phyloP scores from a whole-genome alignment of 257 asterid genomes.

The Penstemon barbatus region DNA sequence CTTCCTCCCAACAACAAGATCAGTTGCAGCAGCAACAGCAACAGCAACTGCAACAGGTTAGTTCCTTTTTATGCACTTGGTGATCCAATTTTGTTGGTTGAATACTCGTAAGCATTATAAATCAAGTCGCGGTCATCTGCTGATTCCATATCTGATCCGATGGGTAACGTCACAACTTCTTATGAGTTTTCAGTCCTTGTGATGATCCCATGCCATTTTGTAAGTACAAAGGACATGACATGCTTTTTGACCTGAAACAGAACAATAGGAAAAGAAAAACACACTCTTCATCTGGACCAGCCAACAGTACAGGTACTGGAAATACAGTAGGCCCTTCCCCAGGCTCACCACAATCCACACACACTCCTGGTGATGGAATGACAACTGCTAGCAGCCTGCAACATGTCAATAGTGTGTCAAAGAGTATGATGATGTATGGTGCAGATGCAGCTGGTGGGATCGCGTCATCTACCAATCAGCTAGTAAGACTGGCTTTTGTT shows the following conservation, averaged over 20 bases:
- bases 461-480: slow-evolving; percentile 87
- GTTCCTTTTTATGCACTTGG: slow-evolving; percentile 23
- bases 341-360: slow-evolving; percentile 89
- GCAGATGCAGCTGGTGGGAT: slow-evolving; percentile 88
- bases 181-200: background rate
- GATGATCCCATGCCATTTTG: slow-evolving; percentile 10
- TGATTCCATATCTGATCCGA: background rate
- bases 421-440: slow-evolving; percentile 79
- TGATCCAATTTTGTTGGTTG: slow-evolving; percentile 21
- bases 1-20: slow-evolving; percentile 63
- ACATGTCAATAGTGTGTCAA: slow-evolving; percentile 68
- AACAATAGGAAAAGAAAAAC: slow-evolving; percentile 84
- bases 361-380: slow-evolving; percentile 94
- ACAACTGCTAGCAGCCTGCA: slow-evolving; percentile 76
- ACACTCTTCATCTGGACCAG: slow-evolving; percentile 93
- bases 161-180: background rate
- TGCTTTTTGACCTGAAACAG: slow-evolving; percentile 47
- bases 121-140: background rate
- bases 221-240: slow-evolving; percentile 24
- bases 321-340: slow-evolving; percentile 79
- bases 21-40: slow-evolving; percentile 56
- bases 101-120: slow-evolving; percentile 17
- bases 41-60: slow-evolving; percentile 59
- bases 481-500: slow-evolving; percentile 51
- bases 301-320: slow-evolving; percentile 81